These are phyloP conservation scores for Pyronema domesticum DNA, from an alignment of 495 filamentous ascomycete species.

Conservation along the genomic window DNA sequence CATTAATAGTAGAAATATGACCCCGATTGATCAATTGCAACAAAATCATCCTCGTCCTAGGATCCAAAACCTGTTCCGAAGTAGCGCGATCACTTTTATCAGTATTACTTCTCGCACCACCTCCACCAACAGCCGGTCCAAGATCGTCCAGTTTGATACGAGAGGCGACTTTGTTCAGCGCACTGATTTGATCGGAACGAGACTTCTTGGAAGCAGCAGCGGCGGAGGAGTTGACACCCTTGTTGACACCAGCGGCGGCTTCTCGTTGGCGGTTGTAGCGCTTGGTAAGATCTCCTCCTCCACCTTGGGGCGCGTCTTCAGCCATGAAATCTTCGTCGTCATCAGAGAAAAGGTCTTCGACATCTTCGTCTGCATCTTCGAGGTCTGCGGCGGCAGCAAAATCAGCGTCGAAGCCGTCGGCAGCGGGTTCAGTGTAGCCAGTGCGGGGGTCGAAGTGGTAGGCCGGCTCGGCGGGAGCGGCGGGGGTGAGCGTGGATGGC, in stretches of 20 bases:
- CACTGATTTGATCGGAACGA: conserved; percentile 69
- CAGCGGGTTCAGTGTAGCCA: conserved; percentile 10
- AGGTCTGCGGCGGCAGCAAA: background rate
- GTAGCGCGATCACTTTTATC: conserved; percentile 90
- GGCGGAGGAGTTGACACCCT: conserved; percentile 32
- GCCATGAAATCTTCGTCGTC: conserved; percentile 34
- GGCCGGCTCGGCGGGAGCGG: conserved; percentile 8
- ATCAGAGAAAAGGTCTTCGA: conserved; percentile 36
- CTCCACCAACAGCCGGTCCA: conserved; percentile 29
- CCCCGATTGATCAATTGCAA: conserved; percentile 84
- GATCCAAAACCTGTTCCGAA: conserved; percentile 81
- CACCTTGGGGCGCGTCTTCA: conserved; percentile 32
- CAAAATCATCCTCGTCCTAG: conserved; percentile 83
- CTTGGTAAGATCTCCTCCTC: conserved; percentile 62
- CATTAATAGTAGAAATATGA: conserved; percentile 62
- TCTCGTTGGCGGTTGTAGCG: conserved; percentile 70
- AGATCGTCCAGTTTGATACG: conserved; percentile 69
- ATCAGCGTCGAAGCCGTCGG: background rate
- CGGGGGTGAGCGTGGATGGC: background rate
- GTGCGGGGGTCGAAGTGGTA: conserved; percentile 13
- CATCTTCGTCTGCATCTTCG: conserved; percentile 36
- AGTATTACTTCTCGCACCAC: background rate
- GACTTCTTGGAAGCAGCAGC: conserved; percentile 38
- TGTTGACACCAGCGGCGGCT: conserved; percentile 28
- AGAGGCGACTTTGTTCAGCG: conserved; percentile 66